Percentiles rank a stretch among this genome's conserved stretches.
Conservation (phyloP, 2,329 filamentous ascomycete species). For the Ascochyta lentis region DNA sequence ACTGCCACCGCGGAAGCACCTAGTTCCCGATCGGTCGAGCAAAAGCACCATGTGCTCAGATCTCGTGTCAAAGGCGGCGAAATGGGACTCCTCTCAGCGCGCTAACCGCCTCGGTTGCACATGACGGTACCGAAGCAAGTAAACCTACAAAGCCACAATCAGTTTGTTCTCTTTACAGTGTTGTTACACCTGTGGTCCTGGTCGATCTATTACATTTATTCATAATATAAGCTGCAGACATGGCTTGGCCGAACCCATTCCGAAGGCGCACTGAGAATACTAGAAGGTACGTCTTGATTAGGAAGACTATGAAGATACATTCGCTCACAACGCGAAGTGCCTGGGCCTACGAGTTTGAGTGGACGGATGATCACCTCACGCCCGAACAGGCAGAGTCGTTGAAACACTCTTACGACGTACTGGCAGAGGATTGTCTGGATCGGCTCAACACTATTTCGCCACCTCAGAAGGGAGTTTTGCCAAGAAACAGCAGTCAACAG, state of each 20-base stretch:
- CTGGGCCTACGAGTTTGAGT: slow-evolving; percentile 74
- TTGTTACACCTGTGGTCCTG: background rate
- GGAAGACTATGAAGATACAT: slow-evolving; percentile 19
- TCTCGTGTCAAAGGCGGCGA: slow-evolving; percentile 20
- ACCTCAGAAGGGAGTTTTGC: slow-evolving; percentile 48
- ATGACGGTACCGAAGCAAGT: slow-evolving; percentile 28
- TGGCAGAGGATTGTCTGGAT: slow-evolving; percentile 71
- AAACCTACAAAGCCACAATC: background rate
- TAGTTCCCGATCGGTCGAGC: slow-evolving; percentile 8
- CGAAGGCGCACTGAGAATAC: slow-evolving; percentile 52
- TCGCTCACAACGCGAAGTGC: slow-evolving; percentile 42
- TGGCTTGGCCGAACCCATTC: slow-evolving; percentile 55
- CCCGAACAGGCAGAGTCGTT: slow-evolving; percentile 65
- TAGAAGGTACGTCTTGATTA: slow-evolving; percentile 44
- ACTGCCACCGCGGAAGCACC: slow-evolving; percentile 9
- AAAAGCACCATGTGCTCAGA: slow-evolving; percentile 10
- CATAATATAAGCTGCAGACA: slow-evolving; percentile 22
- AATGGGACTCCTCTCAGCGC: slow-evolving; percentile 19
- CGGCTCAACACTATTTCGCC: slow-evolving; percentile 68
- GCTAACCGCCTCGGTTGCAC: slow-evolving; percentile 40
- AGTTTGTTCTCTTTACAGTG: background rate
- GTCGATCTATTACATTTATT: background rate
- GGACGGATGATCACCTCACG: slow-evolving; percentile 69
- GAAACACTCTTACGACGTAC: slow-evolving; percentile 71
- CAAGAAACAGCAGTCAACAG: slow-evolving; percentile 47